phyloP scores from a whole-genome alignment of 2,329 filamentous ascomycete species.

The Colletotrichum magnum region DNA sequence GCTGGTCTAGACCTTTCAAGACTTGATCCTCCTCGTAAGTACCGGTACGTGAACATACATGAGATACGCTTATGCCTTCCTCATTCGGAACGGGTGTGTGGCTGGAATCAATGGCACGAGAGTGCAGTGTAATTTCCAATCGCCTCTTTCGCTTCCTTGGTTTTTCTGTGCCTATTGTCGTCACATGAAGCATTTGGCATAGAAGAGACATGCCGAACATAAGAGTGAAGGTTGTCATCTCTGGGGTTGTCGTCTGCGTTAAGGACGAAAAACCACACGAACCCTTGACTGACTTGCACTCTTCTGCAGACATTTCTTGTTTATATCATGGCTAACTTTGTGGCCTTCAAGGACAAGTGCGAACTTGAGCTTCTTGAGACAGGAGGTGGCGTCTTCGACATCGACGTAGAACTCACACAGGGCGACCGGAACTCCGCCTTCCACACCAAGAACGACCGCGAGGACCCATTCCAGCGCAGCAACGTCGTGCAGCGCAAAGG shows the following conservation, averaged over 20 bases:
- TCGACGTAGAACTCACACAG: constrained; percentile 17
- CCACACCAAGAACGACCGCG: constrained; percentile 44
- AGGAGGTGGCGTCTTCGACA: background rate
- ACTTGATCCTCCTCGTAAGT: background rate
- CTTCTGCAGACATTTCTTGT: background rate
- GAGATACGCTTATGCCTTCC: background rate
- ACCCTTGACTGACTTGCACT: too few relatives aligned
- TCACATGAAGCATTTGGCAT: too few relatives aligned
- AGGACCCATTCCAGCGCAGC: constrained; percentile 43
- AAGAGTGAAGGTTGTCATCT: too few relatives aligned
- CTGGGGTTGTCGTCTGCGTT: too few relatives aligned
- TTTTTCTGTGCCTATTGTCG: too few relatives aligned
- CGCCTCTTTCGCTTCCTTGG: too few relatives aligned
- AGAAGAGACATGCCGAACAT: too few relatives aligned
- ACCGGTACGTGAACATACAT: background rate
- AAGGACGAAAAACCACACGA: too few relatives aligned
- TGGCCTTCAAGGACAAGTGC: background rate
- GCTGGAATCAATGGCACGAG: too few relatives aligned
- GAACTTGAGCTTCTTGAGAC: constrained; percentile 6
- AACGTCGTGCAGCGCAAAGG: constrained; percentile 44
- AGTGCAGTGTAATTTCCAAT: too few relatives aligned
- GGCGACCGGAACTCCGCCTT: constrained; percentile 41
- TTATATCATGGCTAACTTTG: background rate
- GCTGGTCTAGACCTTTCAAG: too few relatives aligned
- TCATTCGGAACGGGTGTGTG: background rate